Evolutionary conservation across 495 filamentous ascomycete species (phyloP).

Genomic region (Penicillium manginii): DNA sequence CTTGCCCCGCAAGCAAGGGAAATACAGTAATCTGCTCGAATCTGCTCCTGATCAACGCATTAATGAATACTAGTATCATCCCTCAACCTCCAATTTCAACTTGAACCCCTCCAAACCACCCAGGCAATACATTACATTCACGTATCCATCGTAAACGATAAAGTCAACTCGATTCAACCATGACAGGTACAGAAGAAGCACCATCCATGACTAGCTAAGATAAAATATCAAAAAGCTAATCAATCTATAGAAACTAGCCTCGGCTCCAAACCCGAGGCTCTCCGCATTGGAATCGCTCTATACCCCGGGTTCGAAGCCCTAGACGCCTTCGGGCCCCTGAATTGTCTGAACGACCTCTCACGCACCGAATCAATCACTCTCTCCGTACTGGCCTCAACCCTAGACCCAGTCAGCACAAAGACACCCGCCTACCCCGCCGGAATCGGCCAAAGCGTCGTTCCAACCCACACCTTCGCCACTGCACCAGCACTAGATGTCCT

Average conservation of each 20-base stretch:
- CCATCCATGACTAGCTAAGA: too few relatives aligned
- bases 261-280: conserved; percentile 3
- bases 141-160: too few relatives aligned
- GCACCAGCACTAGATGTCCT: conserved; percentile 59
- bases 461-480: conserved; percentile 63
- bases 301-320: conserved; percentile 45
- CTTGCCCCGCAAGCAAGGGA: not conserved
- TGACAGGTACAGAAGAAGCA: too few relatives aligned
- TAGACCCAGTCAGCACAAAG: conserved; percentile 53
- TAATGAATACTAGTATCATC: not conserved
- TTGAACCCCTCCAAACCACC: not conserved
- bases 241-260: not conserved
- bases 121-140: too few relatives aligned
- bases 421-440: conserved; percentile 13
- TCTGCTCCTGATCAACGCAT: not conserved
- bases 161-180: too few relatives aligned
- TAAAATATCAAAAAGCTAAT: not conserved
- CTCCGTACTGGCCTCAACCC: conserved; percentile 54
- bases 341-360: conserved; percentile 61
- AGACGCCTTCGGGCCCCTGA: conserved; percentile 64
- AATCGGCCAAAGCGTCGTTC: conserved; percentile 51
- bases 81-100: not conserved
- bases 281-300: conserved; percentile 31
- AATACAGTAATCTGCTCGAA: conserved; percentile 1
- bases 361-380: conserved; percentile 41